Evolutionary conservation across 371 early-diverging fungal species (phyloP), one percentile per base, ranked within the genome.

Genomic region (Blastocladiella emersonii): DNA sequence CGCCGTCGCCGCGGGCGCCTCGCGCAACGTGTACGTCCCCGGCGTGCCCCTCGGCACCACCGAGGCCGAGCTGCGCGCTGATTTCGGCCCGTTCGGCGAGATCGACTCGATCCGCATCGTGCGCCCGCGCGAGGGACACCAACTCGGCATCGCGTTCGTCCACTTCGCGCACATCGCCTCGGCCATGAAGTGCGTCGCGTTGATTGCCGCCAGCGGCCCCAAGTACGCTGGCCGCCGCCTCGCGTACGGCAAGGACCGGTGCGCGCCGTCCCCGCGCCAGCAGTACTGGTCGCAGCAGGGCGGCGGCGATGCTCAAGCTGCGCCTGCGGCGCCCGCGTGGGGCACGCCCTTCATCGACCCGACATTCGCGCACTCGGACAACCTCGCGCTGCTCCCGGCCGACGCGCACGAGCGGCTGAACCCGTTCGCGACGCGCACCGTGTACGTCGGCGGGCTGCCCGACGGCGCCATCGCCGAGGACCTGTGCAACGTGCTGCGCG

Each of bases 401-500:
- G 59, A 43, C 30, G 32, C 59, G 25, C 34, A 37, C 32, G 10
- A 1, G 32, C n/a, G 32, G 25, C 25, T 59, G 59, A 59, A 59
- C 43, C 37, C 59, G 25, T 4, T 10, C 25, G 21, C 12, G 36
- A 81, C 83, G 61, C 84, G 93, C 34, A 88, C 88, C 1, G 74
- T 91, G 34, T 92, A 88, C 68, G 66, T 92, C 6, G 91, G 91
- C 37, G 81, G 78, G 37, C 78, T 92, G 41, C 84, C 84, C 0
- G 88, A 88, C 51, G 79, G 84, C 1, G 83, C 85, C 0, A 74
- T 80, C 37, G 30, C 53, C 0, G 87, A 87, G 71, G 89, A 91
- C 59, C 75, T 92, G 34, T 90, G 89, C 70, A 90, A 91, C 75
- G 83, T 78, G 1, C 79, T 92, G 62, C 88, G 93, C 30, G 91